A percentile compares a stretch with the other conserved stretches of the same genome.
These are phyloP conservation scores for Ascochyta rabiei DNA, from an alignment of 2,329 filamentous ascomycete species.

Conservation along the genomic window DNA sequence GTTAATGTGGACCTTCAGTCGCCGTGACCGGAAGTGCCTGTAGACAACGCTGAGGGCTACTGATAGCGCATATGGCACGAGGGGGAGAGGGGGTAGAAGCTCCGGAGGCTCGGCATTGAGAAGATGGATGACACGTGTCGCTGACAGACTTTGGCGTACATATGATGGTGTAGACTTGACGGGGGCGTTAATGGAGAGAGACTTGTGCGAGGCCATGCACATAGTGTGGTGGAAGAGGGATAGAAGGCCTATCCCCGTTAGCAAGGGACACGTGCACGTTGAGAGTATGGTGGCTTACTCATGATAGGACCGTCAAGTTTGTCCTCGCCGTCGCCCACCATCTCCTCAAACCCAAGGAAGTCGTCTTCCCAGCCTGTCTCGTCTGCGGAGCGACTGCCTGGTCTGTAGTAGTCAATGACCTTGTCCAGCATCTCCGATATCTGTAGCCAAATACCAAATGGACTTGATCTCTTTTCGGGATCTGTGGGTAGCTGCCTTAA, in stretches of 20 bases:
- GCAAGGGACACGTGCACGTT: conserved; percentile 7
- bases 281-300: conserved; percentile 31
- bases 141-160: conserved; percentile 60
- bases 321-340: conserved; percentile 49
- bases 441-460: conserved; percentile 56
- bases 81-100: conserved; percentile 58
- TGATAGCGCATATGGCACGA: conserved; percentile 62
- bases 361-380: conserved; percentile 56
- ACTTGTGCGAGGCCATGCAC: conserved; percentile 62
- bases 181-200: conserved; percentile 50
- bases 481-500: conserved; percentile 50
- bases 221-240: conserved; percentile 64
- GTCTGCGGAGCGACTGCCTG: conserved; percentile 45
- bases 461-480: conserved; percentile 52
- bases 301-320: conserved; percentile 46
- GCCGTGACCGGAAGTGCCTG: conserved; percentile 61
- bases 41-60: conserved; percentile 63
- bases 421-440: conserved; percentile 54
- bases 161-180: conserved; percentile 58
- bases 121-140: conserved; percentile 61
- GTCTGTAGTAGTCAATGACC: conserved; percentile 56
- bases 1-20: conserved; percentile 55
- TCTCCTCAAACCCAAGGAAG: conserved; percentile 54
- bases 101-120: conserved; percentile 54
- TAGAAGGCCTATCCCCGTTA: conserved; percentile 51